Percentiles rank a stretch among this genome's conserved stretches.
Conservation (phyloP, 2,329 filamentous ascomycete species). For the Aurifilum marmelostoma region DNA sequence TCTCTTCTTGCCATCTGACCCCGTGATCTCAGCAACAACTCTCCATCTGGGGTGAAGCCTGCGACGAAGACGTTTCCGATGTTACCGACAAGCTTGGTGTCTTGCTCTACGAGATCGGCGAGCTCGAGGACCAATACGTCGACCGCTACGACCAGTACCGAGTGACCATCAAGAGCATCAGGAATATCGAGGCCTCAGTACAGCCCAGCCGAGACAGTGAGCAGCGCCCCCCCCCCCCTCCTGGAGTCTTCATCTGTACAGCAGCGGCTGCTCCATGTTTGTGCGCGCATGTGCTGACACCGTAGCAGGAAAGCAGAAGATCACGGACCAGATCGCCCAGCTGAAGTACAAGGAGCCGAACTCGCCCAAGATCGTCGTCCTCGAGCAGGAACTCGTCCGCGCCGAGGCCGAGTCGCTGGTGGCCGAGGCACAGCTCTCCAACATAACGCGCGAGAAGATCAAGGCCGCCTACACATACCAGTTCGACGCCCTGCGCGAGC, state of each 20-base stretch:
- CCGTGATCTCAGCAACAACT: conserved; percentile 81
- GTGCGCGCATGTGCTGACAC: neutral
- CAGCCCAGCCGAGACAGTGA: conserved; percentile 96
- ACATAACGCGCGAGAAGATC: conserved; percentile 99
- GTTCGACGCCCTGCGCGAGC: conserved; percentile 95
- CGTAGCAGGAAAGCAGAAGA: conserved; percentile 88
- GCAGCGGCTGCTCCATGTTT: neutral
- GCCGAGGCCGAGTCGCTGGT: conserved; percentile 99
- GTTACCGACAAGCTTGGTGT: conserved; percentile 99
- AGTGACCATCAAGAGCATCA: conserved; percentile 98
- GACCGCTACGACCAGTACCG: conserved; percentile 99
- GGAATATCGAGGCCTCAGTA: conserved; percentile 98
- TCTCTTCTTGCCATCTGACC: conserved; percentile 23
- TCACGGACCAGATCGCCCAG: conserved; percentile 97
- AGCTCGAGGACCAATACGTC: conserved; percentile 97
- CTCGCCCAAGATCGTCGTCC: conserved; percentile 94
- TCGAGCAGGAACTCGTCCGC: conserved; percentile 97
- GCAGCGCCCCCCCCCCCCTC: conserved; percentile 41
- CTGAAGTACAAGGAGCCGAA: conserved; percentile 99
- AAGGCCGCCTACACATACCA: conserved; percentile 98
- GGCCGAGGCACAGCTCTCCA: conserved; percentile 95
- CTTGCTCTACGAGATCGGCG: conserved; percentile 96
- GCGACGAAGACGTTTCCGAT: conserved; percentile 97
- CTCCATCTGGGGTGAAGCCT: conserved; percentile 93
- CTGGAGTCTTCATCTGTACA: neutral